These are phyloP conservation scores for Ceratobasidium sp. DNA, from an alignment of 1,284 basidiomycete species.

Conservation along the genomic window DNA sequence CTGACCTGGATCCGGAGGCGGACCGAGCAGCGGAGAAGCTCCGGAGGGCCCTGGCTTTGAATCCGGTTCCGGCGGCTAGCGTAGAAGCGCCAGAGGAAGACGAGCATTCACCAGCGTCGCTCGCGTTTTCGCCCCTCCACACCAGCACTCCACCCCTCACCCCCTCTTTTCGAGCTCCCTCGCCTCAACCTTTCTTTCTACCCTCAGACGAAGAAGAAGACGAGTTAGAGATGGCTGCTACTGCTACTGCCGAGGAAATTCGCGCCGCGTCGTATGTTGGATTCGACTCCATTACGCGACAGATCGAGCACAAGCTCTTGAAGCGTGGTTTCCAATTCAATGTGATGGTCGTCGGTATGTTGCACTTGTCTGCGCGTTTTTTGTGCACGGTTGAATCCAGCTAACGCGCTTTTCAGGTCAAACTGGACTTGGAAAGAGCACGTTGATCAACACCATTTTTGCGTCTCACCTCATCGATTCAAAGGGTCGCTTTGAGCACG, in stretches of 20 bases:
- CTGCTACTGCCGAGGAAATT: conserved; percentile 73
- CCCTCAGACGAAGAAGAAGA: conserved; percentile 32
- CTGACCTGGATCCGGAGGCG: conserved; percentile 20
- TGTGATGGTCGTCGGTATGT: conserved; percentile 91
- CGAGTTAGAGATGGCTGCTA: conserved; percentile 55
- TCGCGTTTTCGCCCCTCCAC: conserved; percentile 38
- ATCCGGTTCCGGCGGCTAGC: conserved; percentile 18
- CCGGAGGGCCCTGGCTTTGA: conserved; percentile 35
- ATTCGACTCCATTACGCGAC: conserved; percentile 95
- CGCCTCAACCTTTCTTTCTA: not conserved
- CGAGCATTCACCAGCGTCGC: conserved; percentile 29
- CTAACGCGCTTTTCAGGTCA: conserved; percentile 69
- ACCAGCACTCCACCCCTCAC: conserved; percentile 34
- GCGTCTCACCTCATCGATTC: conserved; percentile 97
- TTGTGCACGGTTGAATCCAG: conserved; percentile 29
- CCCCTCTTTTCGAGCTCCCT: conserved; percentile 16
- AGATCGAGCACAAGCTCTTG: conserved; percentile 99
- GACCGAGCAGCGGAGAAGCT: conserved; percentile 35
- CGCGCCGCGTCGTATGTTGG: conserved; percentile 90
- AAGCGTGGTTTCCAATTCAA: conserved; percentile 99
- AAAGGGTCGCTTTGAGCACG: conserved; percentile 90
- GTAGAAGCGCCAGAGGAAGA: conserved; percentile 31
- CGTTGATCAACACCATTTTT: conserved; percentile 98
- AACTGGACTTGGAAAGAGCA: conserved; percentile 98
- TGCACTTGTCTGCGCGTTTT: conserved; percentile 28